A percentile compares a stretch with the other conserved stretches of the same genome.
phyloP scores from a whole-genome alignment of 2,329 filamentous ascomycete genomes.

The Fusarium sulawesiense region DNA sequence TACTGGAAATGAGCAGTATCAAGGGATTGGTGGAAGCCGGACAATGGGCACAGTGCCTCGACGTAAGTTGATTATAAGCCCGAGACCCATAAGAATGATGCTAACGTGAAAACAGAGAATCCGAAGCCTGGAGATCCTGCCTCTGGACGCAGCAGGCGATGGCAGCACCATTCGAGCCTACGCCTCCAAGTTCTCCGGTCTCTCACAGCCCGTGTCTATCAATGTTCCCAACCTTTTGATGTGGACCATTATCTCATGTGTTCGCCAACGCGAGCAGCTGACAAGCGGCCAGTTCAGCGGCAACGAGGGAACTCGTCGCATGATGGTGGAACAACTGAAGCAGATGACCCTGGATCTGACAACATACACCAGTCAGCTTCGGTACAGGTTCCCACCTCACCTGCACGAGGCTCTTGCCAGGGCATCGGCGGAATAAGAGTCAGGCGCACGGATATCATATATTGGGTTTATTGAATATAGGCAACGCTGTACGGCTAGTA shows the following conservation, averaged over 20 bases:
- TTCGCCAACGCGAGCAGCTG: constrained; percentile 78
- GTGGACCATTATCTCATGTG: constrained; percentile 92
- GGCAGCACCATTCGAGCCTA: constrained; percentile 81
- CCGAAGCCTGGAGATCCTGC: constrained; percentile 79
- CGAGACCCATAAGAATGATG: neutral
- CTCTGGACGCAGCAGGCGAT: constrained; percentile 79
- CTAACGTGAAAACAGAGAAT: constrained; percentile 70
- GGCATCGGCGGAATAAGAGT: constrained; percentile 72
- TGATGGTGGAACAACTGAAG: constrained; percentile 77
- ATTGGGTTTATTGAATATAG: constrained; percentile 29
- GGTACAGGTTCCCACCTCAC: constrained; percentile 87
- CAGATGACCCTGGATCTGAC: constrained; percentile 90
- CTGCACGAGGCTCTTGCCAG: constrained; percentile 89
- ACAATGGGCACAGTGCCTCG: constrained; percentile 68
- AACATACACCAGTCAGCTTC: constrained; percentile 91
- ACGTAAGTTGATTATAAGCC: constrained; percentile 59
- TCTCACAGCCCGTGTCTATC: constrained; percentile 84
- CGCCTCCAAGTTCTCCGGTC: constrained; percentile 81
- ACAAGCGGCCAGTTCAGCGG: constrained; percentile 78
- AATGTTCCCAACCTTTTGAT: constrained; percentile 92
- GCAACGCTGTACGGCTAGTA: constrained; percentile 17
- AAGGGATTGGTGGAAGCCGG: constrained; percentile 66
- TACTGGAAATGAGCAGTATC: constrained; percentile 71
- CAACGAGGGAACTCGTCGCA: constrained; percentile 71
- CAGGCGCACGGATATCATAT: neutral